phyloP scores from a whole-genome alignment of 345 rosid genomes.

The Salix dunnii region DNA sequence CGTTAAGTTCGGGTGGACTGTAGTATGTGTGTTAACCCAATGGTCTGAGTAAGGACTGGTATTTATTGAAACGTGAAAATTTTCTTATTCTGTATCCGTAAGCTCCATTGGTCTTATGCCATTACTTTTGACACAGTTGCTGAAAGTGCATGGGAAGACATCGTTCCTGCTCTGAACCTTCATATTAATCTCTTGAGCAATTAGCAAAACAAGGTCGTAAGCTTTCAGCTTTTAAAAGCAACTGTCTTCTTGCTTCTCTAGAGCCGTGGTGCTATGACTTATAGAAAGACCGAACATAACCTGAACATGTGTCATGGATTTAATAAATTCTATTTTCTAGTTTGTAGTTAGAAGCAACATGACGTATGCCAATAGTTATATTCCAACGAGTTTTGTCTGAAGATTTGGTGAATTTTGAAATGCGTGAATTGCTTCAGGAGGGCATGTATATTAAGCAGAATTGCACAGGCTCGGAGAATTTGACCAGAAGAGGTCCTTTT shows the following conservation, averaged over 20 bases:
- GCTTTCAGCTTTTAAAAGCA: neutral
- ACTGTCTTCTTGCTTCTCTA: neutral
- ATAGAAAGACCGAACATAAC: neutral
- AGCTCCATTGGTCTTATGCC: neutral
- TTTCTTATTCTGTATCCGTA: neutral
- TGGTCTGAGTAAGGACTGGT: neutral
- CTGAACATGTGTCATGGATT: neutral
- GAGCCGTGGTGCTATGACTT: neutral
- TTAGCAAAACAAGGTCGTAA: neutral
- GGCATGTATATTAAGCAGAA: neutral
- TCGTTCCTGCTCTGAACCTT: neutral
- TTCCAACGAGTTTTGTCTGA: neutral
- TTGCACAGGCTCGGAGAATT: neutral
- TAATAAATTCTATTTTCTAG: neutral
- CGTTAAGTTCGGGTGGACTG: neutral
- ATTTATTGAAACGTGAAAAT: neutral
- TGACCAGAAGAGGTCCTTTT: slow-evolving; percentile 20
- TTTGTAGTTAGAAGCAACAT: neutral
- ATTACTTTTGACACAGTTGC: neutral
- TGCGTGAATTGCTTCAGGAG: neutral
- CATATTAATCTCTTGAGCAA: neutral
- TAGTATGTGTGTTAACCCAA: neutral
- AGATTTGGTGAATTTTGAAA: neutral
- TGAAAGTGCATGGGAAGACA: neutral
- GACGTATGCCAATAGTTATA: neutral